Evolutionary conservation across 2,329 filamentous ascomycete species (phyloP).

Genomic region (Corynespora cassiicola): DNA sequence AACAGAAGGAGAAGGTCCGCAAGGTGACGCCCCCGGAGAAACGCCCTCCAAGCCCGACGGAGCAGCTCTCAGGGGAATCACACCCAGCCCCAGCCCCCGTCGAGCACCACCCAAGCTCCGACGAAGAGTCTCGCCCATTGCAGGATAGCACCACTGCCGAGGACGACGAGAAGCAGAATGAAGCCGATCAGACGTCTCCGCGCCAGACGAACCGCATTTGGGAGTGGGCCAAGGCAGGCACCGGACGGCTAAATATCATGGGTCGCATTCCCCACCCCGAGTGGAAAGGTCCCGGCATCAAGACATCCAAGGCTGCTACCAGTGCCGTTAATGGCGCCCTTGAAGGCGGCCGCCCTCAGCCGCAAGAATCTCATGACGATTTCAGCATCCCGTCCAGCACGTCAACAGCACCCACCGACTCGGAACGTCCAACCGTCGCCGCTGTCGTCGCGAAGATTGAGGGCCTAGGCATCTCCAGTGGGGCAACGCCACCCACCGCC

Average conservation of each 20-base stretch:
- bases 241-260: conserved; percentile 35
- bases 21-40: conserved; percentile 30
- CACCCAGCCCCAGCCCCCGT: conserved; percentile 41
- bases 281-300: conserved; percentile 26
- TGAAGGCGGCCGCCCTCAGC: conserved; percentile 15
- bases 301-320: conserved; percentile 19
- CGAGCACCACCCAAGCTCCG: conserved; percentile 44
- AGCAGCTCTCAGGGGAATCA: conserved; percentile 16
- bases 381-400: conserved; percentile 38
- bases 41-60: conserved; percentile 13
- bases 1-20: conserved; percentile 31
- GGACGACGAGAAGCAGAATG: conserved; percentile 7
- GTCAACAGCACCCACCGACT: conserved; percentile 24
- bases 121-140: conserved; percentile 31
- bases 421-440: conserved; percentile 12
- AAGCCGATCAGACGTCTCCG: conserved; percentile 23
- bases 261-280: conserved; percentile 36
- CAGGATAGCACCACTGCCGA: conserved; percentile 21
- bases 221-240: conserved; percentile 41
- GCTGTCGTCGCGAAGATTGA: conserved; percentile 29
- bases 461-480: conserved; percentile 28
- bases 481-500: too few relatives aligned
- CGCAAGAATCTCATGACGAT: conserved; percentile 27
- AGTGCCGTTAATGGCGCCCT: conserved; percentile 18
- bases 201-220: conserved; percentile 39